A percentile compares a stretch with the other conserved stretches of the same genome.
Conservation (phyloP, 768 basidiomycete species). For the Boletus eberwhitei region DNA sequence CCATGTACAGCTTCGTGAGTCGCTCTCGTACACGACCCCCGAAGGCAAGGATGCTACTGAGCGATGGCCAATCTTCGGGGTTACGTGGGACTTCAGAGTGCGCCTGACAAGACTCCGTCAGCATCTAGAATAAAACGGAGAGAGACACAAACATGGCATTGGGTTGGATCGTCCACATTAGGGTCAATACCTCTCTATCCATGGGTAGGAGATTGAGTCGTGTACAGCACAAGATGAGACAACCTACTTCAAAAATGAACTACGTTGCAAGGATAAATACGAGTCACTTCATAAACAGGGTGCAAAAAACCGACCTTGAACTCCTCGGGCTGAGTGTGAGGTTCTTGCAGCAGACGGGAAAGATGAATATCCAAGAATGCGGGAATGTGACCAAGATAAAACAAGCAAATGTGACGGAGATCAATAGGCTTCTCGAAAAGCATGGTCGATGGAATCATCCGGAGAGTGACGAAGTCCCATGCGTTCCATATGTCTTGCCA, state of each 20-base stretch:
- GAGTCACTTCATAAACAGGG: constrained; percentile 2
- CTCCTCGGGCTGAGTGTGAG: constrained; percentile 77
- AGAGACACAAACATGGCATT: constrained; percentile 67
- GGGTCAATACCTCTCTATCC: constrained; percentile 92
- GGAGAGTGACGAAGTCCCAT: constrained; percentile 83
- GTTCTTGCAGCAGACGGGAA: constrained; percentile 67
- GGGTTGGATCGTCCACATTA: constrained; percentile 82
- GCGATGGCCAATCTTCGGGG: constrained; percentile 84
- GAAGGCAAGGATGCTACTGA: constrained; percentile 70
- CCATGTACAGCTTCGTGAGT: constrained; percentile 67
- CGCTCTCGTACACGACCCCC: constrained; percentile 74
- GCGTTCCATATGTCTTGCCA: constrained; percentile 83
- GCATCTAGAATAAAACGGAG: background rate
- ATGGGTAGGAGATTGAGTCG: constrained; percentile 7
- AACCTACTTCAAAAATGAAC: constrained; percentile 71
- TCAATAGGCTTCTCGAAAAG: constrained; percentile 90
- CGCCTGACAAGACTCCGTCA: constrained; percentile 43
- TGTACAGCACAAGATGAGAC: background rate
- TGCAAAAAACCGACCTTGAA: constrained; percentile 54
- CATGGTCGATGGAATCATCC: constrained; percentile 87
- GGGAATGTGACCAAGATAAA: constrained; percentile 94
- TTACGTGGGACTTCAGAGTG: constrained; percentile 85
- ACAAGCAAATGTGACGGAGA: constrained; percentile 93
- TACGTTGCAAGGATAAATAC: constrained; percentile 24
- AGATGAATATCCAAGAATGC: constrained; percentile 90